phyloP scores from a whole-genome alignment of 345 rosid genomes.

The Turritis glabra region DNA sequence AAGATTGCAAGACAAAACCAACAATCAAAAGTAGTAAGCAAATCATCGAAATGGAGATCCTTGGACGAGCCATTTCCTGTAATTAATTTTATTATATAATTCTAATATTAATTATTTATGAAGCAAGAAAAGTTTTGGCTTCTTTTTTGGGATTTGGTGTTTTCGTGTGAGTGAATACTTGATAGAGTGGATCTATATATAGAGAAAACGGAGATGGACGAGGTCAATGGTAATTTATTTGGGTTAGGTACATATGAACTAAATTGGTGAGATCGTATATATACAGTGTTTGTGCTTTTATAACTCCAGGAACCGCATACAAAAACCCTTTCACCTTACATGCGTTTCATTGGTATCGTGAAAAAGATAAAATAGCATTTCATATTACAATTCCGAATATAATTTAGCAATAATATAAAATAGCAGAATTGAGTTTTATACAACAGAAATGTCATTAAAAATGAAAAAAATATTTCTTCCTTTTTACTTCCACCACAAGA shows the following conservation, averaged over 20 bases:
- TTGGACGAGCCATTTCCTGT: constrained; percentile 29
- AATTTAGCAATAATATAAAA: neutral
- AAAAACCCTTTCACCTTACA: neutral
- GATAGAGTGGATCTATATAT: constrained; percentile 30
- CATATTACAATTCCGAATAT: neutral
- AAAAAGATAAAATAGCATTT: neutral
- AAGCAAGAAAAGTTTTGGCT: neutral
- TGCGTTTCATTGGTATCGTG: neutral
- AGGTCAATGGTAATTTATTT: constrained; percentile 26
- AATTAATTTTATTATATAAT: neutral
- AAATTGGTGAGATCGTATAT: constrained; percentile 5
- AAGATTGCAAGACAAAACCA: constrained; percentile 26
- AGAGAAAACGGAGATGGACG: constrained; percentile 3
- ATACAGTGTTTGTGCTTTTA: constrained; percentile 12
- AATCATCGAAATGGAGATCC: constrained; percentile 9
- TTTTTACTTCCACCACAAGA: neutral
- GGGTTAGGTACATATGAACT: constrained; percentile 44
- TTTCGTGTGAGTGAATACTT: constrained; percentile 14
- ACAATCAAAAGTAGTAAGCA: constrained; percentile 13
- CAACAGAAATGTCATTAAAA: neutral
- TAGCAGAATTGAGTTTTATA: neutral
- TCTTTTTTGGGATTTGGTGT: neutral
- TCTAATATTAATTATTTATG: neutral
- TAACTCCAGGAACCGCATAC: constrained; percentile 17
- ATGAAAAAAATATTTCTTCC: neutral